Conservation (phyloP, 805 yeast genomes). For the Komagataella mondaviorum region DNA sequence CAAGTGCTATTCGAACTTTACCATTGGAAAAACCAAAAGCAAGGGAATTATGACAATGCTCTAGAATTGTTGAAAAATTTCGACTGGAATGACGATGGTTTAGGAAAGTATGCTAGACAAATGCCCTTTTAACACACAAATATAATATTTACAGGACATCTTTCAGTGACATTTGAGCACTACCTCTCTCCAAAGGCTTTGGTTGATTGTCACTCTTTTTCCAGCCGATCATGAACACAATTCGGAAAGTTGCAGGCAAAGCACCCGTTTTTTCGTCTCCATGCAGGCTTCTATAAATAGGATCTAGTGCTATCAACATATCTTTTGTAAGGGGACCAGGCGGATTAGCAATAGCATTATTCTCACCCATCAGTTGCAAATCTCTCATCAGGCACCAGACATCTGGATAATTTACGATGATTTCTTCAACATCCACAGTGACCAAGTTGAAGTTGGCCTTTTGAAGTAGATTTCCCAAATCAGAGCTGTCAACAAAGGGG, state of each 20-base stretch:
- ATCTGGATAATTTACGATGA: slow-evolving; percentile 68
- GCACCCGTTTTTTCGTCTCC: slow-evolving; percentile 39
- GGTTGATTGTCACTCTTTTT: slow-evolving; percentile 60
- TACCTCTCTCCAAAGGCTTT: slow-evolving; percentile 59
- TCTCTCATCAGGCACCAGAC: slow-evolving; percentile 55
- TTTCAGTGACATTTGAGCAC: slow-evolving; percentile 55
- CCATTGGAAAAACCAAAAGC: neutral
- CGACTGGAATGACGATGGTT: neutral
- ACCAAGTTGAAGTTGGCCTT: slow-evolving; percentile 68
- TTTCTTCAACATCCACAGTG: slow-evolving; percentile 76
- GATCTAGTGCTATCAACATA: slow-evolving; percentile 60
- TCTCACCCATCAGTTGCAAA: slow-evolving; percentile 74
- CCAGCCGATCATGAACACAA: slow-evolving; percentile 85
- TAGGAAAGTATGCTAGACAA: neutral
- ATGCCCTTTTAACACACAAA: neutral
- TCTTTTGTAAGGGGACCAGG: slow-evolving; percentile 40
- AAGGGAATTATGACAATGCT: neutral
- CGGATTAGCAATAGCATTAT: slow-evolving; percentile 35
- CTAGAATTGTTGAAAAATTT: neutral
- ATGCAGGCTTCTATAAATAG: slow-evolving; percentile 59
- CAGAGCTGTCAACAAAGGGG: slow-evolving; percentile 69
- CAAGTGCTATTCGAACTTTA: neutral
- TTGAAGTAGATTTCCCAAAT: slow-evolving; percentile 60
- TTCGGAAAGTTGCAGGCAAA: slow-evolving; percentile 70
- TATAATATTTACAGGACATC: slow-evolving; percentile 28